Evolutionary conservation across 2,329 filamentous ascomycete genomes (phyloP).

Genomic region (Pestalotiopsis sp.): DNA sequence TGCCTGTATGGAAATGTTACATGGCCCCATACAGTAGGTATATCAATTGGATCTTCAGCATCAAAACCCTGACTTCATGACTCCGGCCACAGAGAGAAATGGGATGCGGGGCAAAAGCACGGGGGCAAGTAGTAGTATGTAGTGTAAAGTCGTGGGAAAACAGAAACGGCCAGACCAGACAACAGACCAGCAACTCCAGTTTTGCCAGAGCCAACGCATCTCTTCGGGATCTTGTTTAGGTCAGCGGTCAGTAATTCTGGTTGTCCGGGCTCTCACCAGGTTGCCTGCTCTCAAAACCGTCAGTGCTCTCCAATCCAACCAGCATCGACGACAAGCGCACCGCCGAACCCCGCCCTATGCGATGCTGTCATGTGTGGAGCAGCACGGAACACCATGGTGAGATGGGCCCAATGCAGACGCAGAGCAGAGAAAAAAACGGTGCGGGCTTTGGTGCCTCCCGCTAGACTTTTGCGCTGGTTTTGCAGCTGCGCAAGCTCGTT

Average conservation of each 20-base stretch:
- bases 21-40: neutral
- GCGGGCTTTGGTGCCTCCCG: neutral
- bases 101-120: neutral
- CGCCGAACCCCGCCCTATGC: neutral
- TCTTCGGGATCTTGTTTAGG: neutral
- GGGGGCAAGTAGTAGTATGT: too few species aligned
- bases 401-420: neutral
- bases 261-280: neutral
- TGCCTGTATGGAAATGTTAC: neutral
- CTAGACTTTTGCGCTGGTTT: neutral
- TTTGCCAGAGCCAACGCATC: neutral
- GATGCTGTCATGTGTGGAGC: neutral
- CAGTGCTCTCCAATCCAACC: neutral
- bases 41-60: neutral
- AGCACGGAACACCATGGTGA: neutral
- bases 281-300: too few species aligned
- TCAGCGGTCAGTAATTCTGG: neutral
- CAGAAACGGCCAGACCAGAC: neutral
- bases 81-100: neutral
- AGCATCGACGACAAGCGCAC: neutral
- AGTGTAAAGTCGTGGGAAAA: neutral
- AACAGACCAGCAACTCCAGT: neutral
- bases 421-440: neutral
- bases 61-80: neutral
- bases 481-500: too few species aligned